Evolutionary conservation across 2,329 filamentous ascomycete genomes (phyloP).

Genomic region (Penicillium polonicum): DNA sequence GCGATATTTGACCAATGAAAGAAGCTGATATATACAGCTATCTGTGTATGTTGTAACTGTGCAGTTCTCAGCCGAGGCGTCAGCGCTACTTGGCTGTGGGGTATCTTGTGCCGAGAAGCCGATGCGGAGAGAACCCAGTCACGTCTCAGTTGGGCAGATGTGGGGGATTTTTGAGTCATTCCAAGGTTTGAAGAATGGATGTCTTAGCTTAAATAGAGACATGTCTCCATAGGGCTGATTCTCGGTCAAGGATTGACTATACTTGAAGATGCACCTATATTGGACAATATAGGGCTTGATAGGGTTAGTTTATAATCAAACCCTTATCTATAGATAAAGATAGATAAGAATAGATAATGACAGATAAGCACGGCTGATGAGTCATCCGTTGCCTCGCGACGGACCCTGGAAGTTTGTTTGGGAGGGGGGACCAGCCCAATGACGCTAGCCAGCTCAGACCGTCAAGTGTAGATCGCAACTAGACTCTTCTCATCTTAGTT

Average conservation of each 20-base stretch:
- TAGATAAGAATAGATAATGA: background rate
- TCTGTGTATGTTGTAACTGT: background rate
- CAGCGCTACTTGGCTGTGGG: conserved; percentile 12
- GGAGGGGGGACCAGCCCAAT: conserved; percentile 7
- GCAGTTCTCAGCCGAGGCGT: background rate
- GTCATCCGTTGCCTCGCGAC: conserved; percentile 25
- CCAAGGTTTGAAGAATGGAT: background rate
- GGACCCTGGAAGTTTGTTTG: conserved; percentile 25
- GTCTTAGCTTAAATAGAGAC: background rate
- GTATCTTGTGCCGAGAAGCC: conserved; percentile 20
- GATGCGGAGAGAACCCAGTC: conserved; percentile 15
- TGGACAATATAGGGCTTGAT: background rate
- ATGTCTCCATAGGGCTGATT: background rate
- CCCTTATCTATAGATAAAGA: conserved; percentile 11
- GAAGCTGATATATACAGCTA: background rate
- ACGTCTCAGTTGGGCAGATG: background rate
- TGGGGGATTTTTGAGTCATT: background rate
- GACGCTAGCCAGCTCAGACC: conserved; percentile 14
- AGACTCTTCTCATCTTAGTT: conserved; percentile 13
- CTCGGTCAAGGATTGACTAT: background rate
- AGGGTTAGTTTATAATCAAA: background rate
- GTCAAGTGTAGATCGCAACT: conserved; percentile 12
- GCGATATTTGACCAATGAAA: conserved; percentile 16
- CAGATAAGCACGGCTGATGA: background rate
- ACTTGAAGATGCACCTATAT: background rate